Evolutionary conservation across 345 rosid genomes (phyloP).

Genomic region (Stellera chamaejasme): DNA sequence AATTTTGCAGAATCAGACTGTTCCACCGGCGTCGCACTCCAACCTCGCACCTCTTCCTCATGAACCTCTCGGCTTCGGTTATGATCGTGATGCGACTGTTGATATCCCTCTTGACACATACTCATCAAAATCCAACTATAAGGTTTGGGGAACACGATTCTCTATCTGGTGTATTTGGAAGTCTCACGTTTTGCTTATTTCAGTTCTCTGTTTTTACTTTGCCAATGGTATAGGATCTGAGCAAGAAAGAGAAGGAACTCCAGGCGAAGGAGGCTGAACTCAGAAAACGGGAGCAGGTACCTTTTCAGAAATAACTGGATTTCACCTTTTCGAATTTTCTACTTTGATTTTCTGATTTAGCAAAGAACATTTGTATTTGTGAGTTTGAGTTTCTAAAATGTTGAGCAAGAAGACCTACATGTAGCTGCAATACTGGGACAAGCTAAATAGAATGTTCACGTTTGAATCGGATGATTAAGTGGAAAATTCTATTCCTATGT

Average conservation of each 20-base stretch:
- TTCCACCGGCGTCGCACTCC: constrained; percentile 57
- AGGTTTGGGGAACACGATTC: constrained; percentile 18
- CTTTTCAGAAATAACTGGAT: neutral
- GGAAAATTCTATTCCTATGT: too few species aligned
- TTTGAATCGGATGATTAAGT: too few species aligned
- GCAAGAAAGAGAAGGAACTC: constrained; percentile 86
- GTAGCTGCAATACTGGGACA: too few species aligned
- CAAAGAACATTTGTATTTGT: too few species aligned
- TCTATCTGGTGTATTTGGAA: constrained; percentile 5
- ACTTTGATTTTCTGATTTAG: too few species aligned
- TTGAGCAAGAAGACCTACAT: too few species aligned
- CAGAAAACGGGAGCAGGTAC: constrained; percentile 78
- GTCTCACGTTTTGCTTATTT: constrained; percentile 4
- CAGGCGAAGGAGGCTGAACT: constrained; percentile 91
- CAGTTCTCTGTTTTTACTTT: constrained; percentile 9
- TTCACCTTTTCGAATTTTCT: too few species aligned
- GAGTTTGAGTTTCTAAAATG: too few species aligned
- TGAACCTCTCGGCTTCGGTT: constrained; percentile 66
- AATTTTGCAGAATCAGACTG: constrained; percentile 43
- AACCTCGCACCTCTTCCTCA: constrained; percentile 88
- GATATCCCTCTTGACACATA: constrained; percentile 73
- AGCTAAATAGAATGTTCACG: too few species aligned
- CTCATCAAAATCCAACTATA: constrained; percentile 20
- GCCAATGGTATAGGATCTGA: constrained; percentile 48
- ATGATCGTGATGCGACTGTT: constrained; percentile 58